These are phyloP conservation scores for Plasmopara halstedii DNA, from an alignment of 352 stramenopile genomes.

Conservation along the genomic window DNA sequence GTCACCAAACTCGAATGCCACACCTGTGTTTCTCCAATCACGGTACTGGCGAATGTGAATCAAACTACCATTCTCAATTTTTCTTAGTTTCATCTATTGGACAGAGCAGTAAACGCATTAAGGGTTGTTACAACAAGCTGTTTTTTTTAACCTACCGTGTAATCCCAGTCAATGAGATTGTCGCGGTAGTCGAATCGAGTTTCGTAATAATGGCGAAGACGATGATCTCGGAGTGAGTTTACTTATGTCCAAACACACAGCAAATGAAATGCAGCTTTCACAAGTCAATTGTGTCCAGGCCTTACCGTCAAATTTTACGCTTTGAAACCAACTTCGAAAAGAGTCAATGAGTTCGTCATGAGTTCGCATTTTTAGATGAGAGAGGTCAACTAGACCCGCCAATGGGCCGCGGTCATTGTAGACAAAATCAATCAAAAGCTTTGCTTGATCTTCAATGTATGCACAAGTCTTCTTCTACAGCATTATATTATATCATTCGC, in stretches of 20 bases:
- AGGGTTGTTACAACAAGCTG: neutral
- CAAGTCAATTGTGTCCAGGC: neutral
- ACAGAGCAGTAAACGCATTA: neutral
- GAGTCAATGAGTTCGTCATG: constrained; percentile 83
- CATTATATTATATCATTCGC: neutral
- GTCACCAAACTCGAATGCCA: constrained; percentile 95
- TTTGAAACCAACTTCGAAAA: constrained; percentile 76
- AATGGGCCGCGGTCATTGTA: constrained; percentile 58
- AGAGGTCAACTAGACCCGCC: constrained; percentile 67
- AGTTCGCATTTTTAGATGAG: constrained; percentile 85
- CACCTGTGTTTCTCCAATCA: constrained; percentile 86
- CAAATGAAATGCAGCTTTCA: neutral
- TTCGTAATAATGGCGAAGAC: constrained; percentile 88
- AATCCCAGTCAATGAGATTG: constrained; percentile 94
- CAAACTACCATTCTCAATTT: constrained; percentile 84
- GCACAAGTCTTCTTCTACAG: constrained; percentile 63
- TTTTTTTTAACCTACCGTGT: constrained; percentile 47
- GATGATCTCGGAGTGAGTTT: constrained; percentile 71
- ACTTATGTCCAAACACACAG: constrained; percentile 28
- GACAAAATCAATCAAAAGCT: constrained; percentile 61
- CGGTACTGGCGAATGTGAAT: constrained; percentile 91
- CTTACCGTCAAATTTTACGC: constrained; percentile 69
- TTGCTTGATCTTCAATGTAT: constrained; percentile 77
- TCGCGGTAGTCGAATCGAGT: constrained; percentile 89
- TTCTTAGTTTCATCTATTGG: constrained; percentile 69